A percentile compares a stretch with the other conserved stretches of the same genome.
These are phyloP conservation scores for Porphyridium purpureum DNA, from an alignment of 23 red algal species.

Conservation along the genomic window DNA sequence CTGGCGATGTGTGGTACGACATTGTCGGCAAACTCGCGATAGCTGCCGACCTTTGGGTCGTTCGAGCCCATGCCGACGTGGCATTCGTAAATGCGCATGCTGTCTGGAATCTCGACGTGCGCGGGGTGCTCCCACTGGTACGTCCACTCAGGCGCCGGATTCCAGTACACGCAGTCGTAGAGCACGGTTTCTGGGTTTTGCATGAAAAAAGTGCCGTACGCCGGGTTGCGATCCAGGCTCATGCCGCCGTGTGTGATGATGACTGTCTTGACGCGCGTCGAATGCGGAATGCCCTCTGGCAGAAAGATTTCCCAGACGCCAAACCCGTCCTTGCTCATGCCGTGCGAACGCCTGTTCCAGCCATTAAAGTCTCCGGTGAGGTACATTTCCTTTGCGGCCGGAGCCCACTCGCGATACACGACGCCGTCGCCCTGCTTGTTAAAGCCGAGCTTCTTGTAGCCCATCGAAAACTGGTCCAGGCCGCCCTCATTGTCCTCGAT, in stretches of 20 bases:
- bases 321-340: conserved; percentile 46
- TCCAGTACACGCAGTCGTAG: conserved; percentile 93
- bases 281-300: conserved; percentile 58
- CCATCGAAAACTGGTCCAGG: conserved; percentile 59
- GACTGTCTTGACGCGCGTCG: conserved; percentile 63
- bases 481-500: conserved; percentile 57
- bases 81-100: conserved; percentile 91
- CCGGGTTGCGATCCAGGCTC: conserved; percentile 85
- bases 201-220: conserved; percentile 60
- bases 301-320: conserved; percentile 69
- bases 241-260: conserved; percentile 65
- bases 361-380: conserved; percentile 94
- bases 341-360: conserved; percentile 53
- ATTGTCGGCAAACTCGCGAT: conserved; percentile 81
- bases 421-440: conserved; percentile 43
- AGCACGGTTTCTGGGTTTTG: conserved; percentile 74
- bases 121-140: conserved; percentile 55
- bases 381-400: conserved; percentile 61
- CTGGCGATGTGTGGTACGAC: conserved; percentile 74
- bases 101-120: conserved; percentile 33
- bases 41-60: conserved; percentile 82
- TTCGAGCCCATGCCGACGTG: conserved; percentile 89
- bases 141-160: conserved; percentile 47
- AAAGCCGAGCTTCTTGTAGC: conserved; percentile 62
- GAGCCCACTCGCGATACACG: conserved; percentile 83